Base-by-base conservation (phyloP, 2,329 filamentous ascomycete species). In the Fusarium paranaense region DNA sequence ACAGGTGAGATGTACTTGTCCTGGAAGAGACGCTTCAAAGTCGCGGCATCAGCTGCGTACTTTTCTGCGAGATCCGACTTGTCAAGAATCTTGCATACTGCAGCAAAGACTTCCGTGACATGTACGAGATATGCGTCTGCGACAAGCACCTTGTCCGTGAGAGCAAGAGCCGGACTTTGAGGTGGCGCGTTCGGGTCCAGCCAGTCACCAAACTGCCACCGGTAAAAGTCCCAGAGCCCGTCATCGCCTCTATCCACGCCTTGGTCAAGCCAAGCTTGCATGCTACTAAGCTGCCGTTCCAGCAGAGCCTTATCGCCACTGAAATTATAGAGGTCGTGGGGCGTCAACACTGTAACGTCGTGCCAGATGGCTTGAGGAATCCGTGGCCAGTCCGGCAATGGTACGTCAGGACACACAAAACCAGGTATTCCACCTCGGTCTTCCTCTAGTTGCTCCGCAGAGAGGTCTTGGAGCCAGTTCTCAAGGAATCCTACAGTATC, bases 401-500 rank as follows among this genome's bases (percentile, higher is more conserved):
- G 22, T 9, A 32, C 64, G 10, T 60, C 18, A 6, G 65, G 65
- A 2, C 50, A 50, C 20, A 63, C 50, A 2, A 58, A 30, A 2
- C 57, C 57, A 2, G 52, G 47, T 6, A 66, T 47, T 10, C 33
- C 57, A 14, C 30, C 20, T 1, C n/a, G 45, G 2, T 35, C 65
- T 5, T 27, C n/a, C 9, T 47, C 27, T 9, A 59, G 6, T 35
- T 64, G 60, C 32, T 64, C 66, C 5, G 40, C 32, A 1, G 40
- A 30, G 7, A 68, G 27, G n/a, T 68, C 66, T 11, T 68, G 27
- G 2, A 64, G 60, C 66, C 66, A 68, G 40, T 32, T 50, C 83
- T 80, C n/a, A 88, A 79, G 88, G 88, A 91, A 47, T 80, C 81
- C 14, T 81, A 76, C 27, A 7, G 50, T 54, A 3, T 54, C 50